Percentiles rank a stretch among this genome's conserved stretches.
These are phyloP conservation scores for Tetrapyrgos nigripes DNA, from an alignment of 1,284 basidiomycete species.

Conservation along the genomic window DNA sequence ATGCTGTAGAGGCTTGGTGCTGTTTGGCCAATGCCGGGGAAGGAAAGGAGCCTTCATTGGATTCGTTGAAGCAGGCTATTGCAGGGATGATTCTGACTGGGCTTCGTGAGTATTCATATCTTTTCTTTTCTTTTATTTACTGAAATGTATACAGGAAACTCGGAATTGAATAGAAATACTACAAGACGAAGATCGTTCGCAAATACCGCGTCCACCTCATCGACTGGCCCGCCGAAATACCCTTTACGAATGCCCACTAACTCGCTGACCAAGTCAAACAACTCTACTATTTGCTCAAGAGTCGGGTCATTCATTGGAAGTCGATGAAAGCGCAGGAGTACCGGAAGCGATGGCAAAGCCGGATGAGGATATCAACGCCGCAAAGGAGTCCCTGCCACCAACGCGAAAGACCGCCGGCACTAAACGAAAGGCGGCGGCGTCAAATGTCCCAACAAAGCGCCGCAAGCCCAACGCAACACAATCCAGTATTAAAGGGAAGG, in stretches of 20 bases:
- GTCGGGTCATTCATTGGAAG: too few species aligned
- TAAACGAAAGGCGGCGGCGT: too few species aligned
- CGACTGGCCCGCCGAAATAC: not conserved
- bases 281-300: not conserved
- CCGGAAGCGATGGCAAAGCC: too few species aligned
- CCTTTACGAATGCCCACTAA: not conserved
- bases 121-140: not conserved
- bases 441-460: not conserved
- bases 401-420: too few species aligned
- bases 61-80: not conserved
- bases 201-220: not conserved
- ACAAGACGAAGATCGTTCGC: not conserved
- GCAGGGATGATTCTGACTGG: not conserved
- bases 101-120: conserved; percentile 1
- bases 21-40: not conserved
- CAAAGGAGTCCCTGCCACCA: too few species aligned
- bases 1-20: not conserved
- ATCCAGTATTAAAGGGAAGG: too few species aligned
- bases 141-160: not conserved
- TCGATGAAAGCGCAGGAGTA: too few species aligned
- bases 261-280: not conserved
- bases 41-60: not conserved
- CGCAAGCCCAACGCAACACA: too few species aligned
- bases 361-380: too few species aligned
- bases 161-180: not conserved